Base-by-base conservation (phyloP, 1,139 yeast species). In the Blastobotrys aristatus region DNA sequence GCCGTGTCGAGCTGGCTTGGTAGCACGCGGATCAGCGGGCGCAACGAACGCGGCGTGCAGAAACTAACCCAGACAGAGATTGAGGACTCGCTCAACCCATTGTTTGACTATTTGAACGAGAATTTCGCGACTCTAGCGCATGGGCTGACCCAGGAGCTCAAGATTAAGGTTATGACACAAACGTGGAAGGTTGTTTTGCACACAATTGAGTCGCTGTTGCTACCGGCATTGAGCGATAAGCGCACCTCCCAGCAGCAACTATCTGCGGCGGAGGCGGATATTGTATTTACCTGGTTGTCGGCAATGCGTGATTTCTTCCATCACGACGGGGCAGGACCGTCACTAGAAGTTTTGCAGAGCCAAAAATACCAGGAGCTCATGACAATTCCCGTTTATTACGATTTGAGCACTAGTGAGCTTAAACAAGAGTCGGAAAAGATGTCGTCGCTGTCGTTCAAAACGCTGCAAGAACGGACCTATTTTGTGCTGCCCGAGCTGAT, bases 271-370 rank as follows among this genome's bases (percentile, higher is more conserved):
- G 95, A 88, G 61, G 70, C 84, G 37, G 89, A 83, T 49, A 77
- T 84, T 1, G 79, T 85, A 0, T 80, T 84, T 54, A 73, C 78
- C 0, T 88, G 96, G 96, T 64, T 85, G 20, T 73, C 79, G 47
- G 73, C 82, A 10, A 67, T 86, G 32, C 66, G 78, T 47, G 88
- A 81, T 51, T 87, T 86, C 61, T 87, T 88, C 67, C 81, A 87
- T 61, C 83, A 85, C 59, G 82, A 77, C 49, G 96, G 96, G 0
- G 84, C 83, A 44, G 96, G 96, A 0, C 94, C 94, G 0, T 77
- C 89, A 0, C 60, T 85, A 36, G 80, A 76, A 53, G 79, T 77
- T 10, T 67, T 87, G 58, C 82, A 81, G 54, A 79, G 79, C 49
- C 79, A 75, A 41, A 76, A 76, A 35, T 85, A 83, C 61, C 88